Percentiles rank a stretch among this genome's conserved stretches.
Evolutionary conservation across 495 filamentous ascomycete genomes (phyloP).

Genomic region (Corynascus novoguineensis): DNA sequence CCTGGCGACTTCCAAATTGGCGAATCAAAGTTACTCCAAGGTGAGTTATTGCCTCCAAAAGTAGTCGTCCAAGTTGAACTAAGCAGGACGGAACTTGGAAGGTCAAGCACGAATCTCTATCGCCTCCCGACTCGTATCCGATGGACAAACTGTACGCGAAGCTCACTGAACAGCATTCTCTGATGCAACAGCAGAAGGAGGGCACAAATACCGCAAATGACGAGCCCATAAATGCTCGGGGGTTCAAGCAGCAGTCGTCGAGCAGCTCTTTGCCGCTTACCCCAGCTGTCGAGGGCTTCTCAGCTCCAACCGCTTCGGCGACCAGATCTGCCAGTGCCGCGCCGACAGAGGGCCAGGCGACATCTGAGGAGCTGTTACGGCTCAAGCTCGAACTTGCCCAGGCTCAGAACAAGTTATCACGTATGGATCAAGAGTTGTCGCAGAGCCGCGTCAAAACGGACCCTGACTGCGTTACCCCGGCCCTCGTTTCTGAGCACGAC

Average conservation of each 20-base stretch:
- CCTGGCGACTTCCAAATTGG: constrained; percentile 44
- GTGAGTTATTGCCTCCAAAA: constrained; percentile 21
- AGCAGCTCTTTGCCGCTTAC: constrained; percentile 53
- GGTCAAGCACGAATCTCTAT: constrained; percentile 39
- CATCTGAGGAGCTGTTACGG: constrained; percentile 43
- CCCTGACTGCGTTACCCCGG: constrained; percentile 23
- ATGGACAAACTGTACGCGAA: constrained; percentile 62
- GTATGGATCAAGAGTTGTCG: constrained; percentile 77
- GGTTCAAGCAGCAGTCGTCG: constrained; percentile 44
- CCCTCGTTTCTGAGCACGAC: constrained; percentile 24
- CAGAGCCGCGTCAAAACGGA: constrained; percentile 59
- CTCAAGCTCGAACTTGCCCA: constrained; percentile 69
- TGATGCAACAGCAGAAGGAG: constrained; percentile 52
- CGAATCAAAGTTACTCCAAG: constrained; percentile 45
- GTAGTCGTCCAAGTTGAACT: constrained; percentile 12
- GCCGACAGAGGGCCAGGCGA: constrained; percentile 27
- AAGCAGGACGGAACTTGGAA: constrained; percentile 47
- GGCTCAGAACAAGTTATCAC: constrained; percentile 72
- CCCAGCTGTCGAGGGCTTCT: constrained; percentile 50
- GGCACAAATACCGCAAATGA: constrained; percentile 43
- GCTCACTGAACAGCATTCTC: constrained; percentile 59
- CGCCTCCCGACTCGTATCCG: constrained; percentile 32
- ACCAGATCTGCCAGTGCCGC: constrained; percentile 43
- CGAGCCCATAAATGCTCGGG: constrained; percentile 28
- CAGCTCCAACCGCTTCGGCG: constrained; percentile 37